These are phyloP conservation scores for Hura crepitans DNA, from an alignment of 441 rosid species.

Conservation along the genomic window DNA sequence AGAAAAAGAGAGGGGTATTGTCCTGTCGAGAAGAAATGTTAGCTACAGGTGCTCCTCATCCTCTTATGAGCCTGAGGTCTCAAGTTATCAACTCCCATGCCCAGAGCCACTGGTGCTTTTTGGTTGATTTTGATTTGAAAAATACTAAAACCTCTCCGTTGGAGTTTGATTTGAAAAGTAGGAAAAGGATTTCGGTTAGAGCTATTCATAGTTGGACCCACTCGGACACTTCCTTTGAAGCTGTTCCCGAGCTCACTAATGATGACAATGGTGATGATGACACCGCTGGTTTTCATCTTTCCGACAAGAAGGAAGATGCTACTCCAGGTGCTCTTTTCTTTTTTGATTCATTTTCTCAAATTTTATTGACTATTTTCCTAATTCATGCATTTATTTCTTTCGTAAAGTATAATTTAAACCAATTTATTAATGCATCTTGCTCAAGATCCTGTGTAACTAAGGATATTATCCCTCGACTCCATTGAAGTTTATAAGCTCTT, in stretches of 20 bases:
- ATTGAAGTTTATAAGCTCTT: neutral
- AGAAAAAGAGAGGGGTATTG: neutral
- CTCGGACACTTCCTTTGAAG: slow-evolving; percentile 22
- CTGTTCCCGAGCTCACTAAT: slow-evolving; percentile 27
- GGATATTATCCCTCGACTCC: neutral
- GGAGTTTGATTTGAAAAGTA: slow-evolving; percentile 2
- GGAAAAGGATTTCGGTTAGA: neutral
- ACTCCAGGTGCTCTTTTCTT: slow-evolving; percentile 11
- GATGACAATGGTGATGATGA: neutral
- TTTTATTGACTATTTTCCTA: neutral
- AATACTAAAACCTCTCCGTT: neutral
- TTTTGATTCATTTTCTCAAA: neutral
- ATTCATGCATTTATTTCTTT: neutral
- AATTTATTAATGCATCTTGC: neutral
- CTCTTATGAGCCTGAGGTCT: neutral
- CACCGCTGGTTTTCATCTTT: neutral
- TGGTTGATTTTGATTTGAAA: neutral
- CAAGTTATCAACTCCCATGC: neutral
- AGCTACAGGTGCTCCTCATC: slow-evolving; percentile 6
- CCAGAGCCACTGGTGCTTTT: neutral
- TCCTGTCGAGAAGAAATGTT: slow-evolving; percentile 5
- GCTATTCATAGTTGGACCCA: slow-evolving; percentile 4
- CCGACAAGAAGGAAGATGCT: neutral
- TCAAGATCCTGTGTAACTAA: neutral
- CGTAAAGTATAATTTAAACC: neutral